Evolutionary conservation across 2,329 filamentous ascomycete species (phyloP), one percentile per base, ranked within the genome.

Genomic region (Monascus ruber): DNA sequence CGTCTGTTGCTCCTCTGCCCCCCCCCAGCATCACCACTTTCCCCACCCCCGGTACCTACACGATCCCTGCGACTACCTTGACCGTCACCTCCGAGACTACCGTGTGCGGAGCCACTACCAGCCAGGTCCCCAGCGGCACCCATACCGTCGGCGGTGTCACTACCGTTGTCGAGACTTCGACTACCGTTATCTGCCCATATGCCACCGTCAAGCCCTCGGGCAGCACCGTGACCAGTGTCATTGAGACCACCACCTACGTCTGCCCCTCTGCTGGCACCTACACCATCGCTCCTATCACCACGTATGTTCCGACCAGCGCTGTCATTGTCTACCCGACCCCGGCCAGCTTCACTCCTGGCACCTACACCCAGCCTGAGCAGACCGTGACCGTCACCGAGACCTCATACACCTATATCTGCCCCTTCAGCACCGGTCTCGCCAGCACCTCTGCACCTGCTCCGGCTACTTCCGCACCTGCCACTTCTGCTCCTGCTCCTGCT

Each of bases 201-300:
- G 80, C 81, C 49, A 77, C 77, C 43, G 72, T 77, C 51, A 70
- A 72, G 51, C 80, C 79, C 49, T 65, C 60, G 41, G 65, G 68
- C 47, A 66, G 63, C 47, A 73, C 73, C 48, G 73, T 76, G 37
- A 84, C 77, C 65, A 83, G 73, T 66, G 69, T 79, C 52, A 76
- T 85, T 54, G 68, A 74, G 64, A 76, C 69, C 52, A 86, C 82
- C 55, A 79, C 77, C 55, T 85, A 80, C 56, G 74, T 81, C 56
- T 86, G 82, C 78, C 81, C 81, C 45, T 70, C 69, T 36, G 70
- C 81, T 54, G 83, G 83, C 60, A 85, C 79, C 41, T 87, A 85
- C 73, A 85, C 79, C 58, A 79, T 87, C 51, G 78, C 72, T 48
- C 77, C 82, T 41, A 71, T 72, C 58, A 83, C 78, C 57, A 82